Evolutionary conservation across 208 protist species (phyloP), one percentile per base, ranked within the genome.

Genomic region (Leishmania braziliensis): DNA sequence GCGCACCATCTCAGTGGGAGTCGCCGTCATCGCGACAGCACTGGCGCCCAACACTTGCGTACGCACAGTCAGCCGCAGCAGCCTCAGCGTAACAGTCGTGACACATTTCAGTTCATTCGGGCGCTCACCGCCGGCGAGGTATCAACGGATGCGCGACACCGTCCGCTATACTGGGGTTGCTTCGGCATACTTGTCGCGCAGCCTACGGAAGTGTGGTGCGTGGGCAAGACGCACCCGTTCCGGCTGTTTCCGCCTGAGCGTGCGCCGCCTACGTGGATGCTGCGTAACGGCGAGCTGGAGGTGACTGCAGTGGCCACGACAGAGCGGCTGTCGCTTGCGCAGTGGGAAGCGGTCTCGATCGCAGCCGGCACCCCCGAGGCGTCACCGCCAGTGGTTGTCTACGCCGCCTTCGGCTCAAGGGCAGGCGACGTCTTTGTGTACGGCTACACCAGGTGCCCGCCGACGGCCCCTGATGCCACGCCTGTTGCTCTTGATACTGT

Each of bases 141-240:
- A 36, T 85, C 82, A 3, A 82, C 77, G 10, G 53, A 79, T 36
- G 29, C 1, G 51, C 77, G 79, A 33, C 77, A 76, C 65, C 77
- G 65, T 43, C 77, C 82, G 8, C 62, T 85, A 2, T 76, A 48
- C 20, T 85, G 82, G 82, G 82, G 82, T 39, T 78, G 77, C 56
- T 85, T 85, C n/a, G 82, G 82, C 23, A 69, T 85, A 26, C 50
- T 85, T 23, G 82, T 85, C 39, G 77, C 82, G n/a, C 82, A 85
- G 77, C 26, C 14, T 14, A 18, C 18, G 29, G 82, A 85, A 65
- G 82, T 85, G 73, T 85, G 82, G 82, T 85, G 82, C 39, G 77
- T 85, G 10, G 82, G 82, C 63, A 79, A 79, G 65, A 63, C 51
- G 63, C 71, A 82, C 62, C 82, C 82, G 2, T 85, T 85, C 75